phyloP scores from a whole-genome alignment of 2,329 filamentous ascomycete species.

The Cercospora citrullina region DNA sequence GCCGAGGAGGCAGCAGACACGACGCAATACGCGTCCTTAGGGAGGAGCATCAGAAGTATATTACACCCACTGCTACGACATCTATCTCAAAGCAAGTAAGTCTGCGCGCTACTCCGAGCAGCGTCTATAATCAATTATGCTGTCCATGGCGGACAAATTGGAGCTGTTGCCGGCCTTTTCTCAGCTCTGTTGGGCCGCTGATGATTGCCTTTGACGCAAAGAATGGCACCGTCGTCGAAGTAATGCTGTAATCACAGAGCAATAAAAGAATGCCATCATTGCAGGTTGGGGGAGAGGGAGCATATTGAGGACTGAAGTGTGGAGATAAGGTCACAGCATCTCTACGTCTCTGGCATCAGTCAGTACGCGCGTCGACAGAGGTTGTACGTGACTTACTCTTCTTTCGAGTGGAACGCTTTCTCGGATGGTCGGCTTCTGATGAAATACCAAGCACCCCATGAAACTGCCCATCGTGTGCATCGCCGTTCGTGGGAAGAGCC shows the following conservation, averaged over 20 bases:
- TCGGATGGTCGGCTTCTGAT: neutral
- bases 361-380: neutral
- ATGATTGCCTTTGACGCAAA: neutral
- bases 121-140: neutral
- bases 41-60: neutral
- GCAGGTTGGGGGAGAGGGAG: neutral
- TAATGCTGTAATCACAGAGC: neutral
- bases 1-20: neutral
- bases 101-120: neutral
- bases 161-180: neutral
- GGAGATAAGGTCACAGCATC: neutral
- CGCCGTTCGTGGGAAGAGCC: neutral
- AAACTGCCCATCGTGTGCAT: neutral
- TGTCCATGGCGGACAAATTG: neutral
- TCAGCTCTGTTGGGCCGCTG: neutral
- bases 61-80: neutral
- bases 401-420: slow-evolving; percentile 1
- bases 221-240: neutral
- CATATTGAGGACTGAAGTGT: neutral
- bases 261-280: neutral
- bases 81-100: neutral
- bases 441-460: neutral
- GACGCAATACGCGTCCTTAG: neutral
- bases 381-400: neutral
- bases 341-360: neutral